Conservation (phyloP, 305 asterid species). For the Coffea humblotiana region DNA sequence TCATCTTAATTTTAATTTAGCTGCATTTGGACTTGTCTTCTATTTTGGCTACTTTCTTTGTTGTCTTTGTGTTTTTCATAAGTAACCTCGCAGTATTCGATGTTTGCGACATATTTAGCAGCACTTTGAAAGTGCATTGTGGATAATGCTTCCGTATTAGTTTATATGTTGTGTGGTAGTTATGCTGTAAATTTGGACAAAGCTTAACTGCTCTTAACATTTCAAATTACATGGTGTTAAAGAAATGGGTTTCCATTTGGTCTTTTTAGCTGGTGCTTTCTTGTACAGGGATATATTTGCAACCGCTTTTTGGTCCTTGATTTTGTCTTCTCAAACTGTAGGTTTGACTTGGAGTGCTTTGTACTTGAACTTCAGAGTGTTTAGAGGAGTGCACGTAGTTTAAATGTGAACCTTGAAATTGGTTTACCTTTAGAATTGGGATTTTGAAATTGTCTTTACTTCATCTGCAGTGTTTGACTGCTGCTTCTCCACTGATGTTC, state of each 20-base stretch:
- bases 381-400: constrained; percentile 1
- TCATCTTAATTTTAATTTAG: background rate
- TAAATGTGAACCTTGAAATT: background rate
- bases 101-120: background rate
- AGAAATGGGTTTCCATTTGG: background rate
- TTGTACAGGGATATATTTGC: background rate
- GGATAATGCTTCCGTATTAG: background rate
- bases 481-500: constrained; percentile 90
- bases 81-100: background rate
- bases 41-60: background rate
- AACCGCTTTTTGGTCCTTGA: background rate
- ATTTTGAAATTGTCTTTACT: constrained; percentile 18
- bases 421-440: constrained; percentile 13
- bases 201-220: background rate
- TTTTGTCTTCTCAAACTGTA: background rate
- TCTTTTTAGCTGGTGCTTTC: background rate
- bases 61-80: background rate
- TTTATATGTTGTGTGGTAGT: constrained; percentile 1
- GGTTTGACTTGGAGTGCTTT: constrained; percentile 5
- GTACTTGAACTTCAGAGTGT: background rate
- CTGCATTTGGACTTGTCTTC: background rate
- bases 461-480: constrained; percentile 89
- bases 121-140: background rate
- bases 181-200: background rate
- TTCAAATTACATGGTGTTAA: background rate